Percentiles rank a stretch among this genome's conserved stretches.
phyloP scores from a whole-genome alignment of 768 basidiomycete genomes.

The Infundibulicybe gibba region DNA sequence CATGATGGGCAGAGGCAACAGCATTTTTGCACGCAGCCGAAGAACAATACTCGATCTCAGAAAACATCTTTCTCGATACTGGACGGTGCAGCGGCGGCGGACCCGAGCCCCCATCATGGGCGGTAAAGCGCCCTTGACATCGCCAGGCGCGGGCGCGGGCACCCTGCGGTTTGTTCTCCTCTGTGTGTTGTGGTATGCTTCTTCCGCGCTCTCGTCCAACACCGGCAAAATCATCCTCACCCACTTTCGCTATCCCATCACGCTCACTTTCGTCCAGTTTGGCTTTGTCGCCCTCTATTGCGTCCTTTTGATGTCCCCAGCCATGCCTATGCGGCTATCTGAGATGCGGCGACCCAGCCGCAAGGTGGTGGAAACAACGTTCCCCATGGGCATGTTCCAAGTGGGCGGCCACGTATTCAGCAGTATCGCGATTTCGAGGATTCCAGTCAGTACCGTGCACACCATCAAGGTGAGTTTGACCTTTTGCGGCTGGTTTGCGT shows the following conservation, averaged over 20 bases:
- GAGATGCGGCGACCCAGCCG: conserved; percentile 67
- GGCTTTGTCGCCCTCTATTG: conserved; percentile 90
- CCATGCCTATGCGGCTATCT: conserved; percentile 49
- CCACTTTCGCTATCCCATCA: conserved; percentile 92
- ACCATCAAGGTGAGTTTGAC: conserved; percentile 84
- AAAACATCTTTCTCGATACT: conserved; percentile 16
- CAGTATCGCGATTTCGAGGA: conserved; percentile 93
- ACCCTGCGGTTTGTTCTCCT: conserved; percentile 64
- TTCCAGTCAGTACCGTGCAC: conserved; percentile 96
- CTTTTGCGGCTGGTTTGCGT: neutral
- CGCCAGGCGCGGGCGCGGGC: conserved; percentile 26
- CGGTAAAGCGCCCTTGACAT: conserved; percentile 24
- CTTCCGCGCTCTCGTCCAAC: conserved; percentile 92
- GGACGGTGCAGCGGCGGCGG: conserved; percentile 18
- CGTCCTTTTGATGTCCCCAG: conserved; percentile 77
- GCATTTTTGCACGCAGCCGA: conserved; percentile 12
- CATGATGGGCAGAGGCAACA: conserved; percentile 15
- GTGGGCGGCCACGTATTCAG: conserved; percentile 98
- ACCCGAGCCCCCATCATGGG: conserved; percentile 18
- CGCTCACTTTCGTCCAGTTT: conserved; percentile 97
- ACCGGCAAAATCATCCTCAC: conserved; percentile 95
- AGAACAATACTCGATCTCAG: conserved; percentile 12
- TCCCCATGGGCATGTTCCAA: conserved; percentile 97
- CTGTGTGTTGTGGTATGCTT: conserved; percentile 90
- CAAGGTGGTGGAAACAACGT: conserved; percentile 70